A percentile compares a stretch with the other conserved stretches of the same genome.
phyloP scores from a whole-genome alignment of 2,329 filamentous ascomycete genomes.

The Acarospora socialis region DNA sequence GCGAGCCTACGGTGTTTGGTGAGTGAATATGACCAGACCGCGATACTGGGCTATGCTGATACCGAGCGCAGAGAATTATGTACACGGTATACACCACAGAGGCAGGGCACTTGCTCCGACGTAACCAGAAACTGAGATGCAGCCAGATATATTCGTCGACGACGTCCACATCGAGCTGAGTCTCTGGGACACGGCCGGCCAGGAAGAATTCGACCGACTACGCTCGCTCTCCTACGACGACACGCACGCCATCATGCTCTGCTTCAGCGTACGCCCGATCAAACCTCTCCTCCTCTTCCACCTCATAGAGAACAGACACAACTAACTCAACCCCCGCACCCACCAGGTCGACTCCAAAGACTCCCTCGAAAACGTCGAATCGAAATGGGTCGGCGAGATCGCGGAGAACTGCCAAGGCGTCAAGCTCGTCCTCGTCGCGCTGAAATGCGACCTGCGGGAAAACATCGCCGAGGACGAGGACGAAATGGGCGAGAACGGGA shows the following conservation, averaged over 20 bases:
- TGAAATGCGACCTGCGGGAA: slow-evolving; percentile 94
- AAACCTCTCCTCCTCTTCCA: not conserved
- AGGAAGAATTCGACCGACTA: slow-evolving; percentile 96
- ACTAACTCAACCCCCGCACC: slow-evolving; percentile 1
- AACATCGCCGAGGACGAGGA: slow-evolving; percentile 53
- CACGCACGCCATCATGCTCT: slow-evolving; percentile 96
- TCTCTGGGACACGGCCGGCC: slow-evolving; percentile 94
- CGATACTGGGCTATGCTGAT: slow-evolving; percentile 20
- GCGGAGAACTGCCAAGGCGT: slow-evolving; percentile 94
- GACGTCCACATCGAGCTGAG: slow-evolving; percentile 93
- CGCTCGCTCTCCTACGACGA: slow-evolving; percentile 95
- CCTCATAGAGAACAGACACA: slow-evolving; percentile 1
- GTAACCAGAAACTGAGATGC: slow-evolving; percentile 11
- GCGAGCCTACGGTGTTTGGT: slow-evolving; percentile 86
- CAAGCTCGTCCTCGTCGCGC: slow-evolving; percentile 83
- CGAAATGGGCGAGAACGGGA: slow-evolving; percentile 27
- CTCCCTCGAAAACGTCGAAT: slow-evolving; percentile 94
- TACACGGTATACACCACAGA: slow-evolving; percentile 55
- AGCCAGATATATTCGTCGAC: slow-evolving; percentile 88
- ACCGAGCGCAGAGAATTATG: slow-evolving; percentile 65
- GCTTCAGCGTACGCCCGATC: slow-evolving; percentile 55
- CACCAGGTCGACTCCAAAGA: slow-evolving; percentile 72
- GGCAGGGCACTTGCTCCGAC: too few species aligned
- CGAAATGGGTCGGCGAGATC: slow-evolving; percentile 97
- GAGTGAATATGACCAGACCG: slow-evolving; percentile 17